Conservation (phyloP, 805 yeast genomes). For the Zygosaccharomyces siamensis region DNA sequence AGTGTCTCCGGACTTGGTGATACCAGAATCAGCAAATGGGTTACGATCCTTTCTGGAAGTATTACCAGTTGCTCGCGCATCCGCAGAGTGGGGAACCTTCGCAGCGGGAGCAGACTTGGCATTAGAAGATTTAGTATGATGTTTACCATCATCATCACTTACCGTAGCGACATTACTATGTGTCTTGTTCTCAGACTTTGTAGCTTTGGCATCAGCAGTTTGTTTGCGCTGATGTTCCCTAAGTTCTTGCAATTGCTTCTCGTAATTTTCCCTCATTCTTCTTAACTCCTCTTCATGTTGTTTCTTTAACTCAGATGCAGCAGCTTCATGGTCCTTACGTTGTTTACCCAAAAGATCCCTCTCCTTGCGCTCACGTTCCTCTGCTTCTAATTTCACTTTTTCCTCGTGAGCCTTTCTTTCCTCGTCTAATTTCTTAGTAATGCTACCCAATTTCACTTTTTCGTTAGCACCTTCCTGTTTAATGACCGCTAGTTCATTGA, state of each 20-base stretch:
- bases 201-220: not conserved
- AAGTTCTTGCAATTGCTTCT: slow-evolving; percentile 17
- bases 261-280: slow-evolving; percentile 19
- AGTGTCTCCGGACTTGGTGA: not conserved
- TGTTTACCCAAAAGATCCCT: slow-evolving; percentile 24
- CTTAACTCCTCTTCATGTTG: slow-evolving; percentile 25
- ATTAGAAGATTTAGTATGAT: not conserved
- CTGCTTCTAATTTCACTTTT: slow-evolving; percentile 24
- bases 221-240: slow-evolving; percentile 11
- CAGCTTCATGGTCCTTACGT: slow-evolving; percentile 22
- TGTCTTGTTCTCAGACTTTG: not conserved
- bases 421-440: slow-evolving; percentile 29
- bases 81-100: not conserved
- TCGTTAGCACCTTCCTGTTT: slow-evolving; percentile 32
- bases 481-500: slow-evolving; percentile 22
- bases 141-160: not conserved
- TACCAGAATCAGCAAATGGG: not conserved
- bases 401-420: slow-evolving; percentile 27
- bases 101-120: not conserved
- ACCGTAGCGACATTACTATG: not conserved
- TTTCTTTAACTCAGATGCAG: slow-evolving; percentile 15
- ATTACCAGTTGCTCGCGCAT: no score
- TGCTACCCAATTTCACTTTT: slow-evolving; percentile 21
- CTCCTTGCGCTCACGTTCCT: slow-evolving; percentile 25
- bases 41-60: not conserved